Percentiles rank a stretch among this genome's conserved stretches.
phyloP scores from a whole-genome alignment of 1,284 basidiomycete genomes.

The Malassezia yamatoensis region DNA sequence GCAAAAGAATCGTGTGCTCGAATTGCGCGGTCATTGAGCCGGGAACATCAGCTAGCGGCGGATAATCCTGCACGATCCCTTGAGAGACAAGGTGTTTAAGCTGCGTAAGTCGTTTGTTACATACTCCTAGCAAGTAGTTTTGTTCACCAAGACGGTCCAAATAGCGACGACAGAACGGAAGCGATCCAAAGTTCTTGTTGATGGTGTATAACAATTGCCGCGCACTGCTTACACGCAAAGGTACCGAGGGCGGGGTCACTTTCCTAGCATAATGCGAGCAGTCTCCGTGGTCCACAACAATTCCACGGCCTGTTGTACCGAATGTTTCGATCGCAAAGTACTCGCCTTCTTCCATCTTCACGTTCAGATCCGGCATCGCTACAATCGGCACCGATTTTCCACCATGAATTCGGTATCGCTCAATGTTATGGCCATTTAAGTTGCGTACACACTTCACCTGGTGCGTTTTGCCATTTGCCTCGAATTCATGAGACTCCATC shows the following conservation, averaged over 20 bases:
- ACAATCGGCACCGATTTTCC: constrained; percentile 81
- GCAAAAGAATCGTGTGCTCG: constrained; percentile 44
- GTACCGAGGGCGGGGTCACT: constrained; percentile 57
- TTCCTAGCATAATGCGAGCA: constrained; percentile 74
- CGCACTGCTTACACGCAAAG: constrained; percentile 62
- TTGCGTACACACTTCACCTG: constrained; percentile 52
- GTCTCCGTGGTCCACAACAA: constrained; percentile 77
- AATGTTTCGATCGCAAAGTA: constrained; percentile 99
- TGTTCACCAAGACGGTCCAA: constrained; percentile 74
- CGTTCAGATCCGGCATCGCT: constrained; percentile 63
- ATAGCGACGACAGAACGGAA: constrained; percentile 92
- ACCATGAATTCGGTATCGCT: constrained; percentile 44
- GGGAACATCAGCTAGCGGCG: constrained; percentile 68
- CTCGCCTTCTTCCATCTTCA: constrained; percentile 98
- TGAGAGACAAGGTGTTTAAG: constrained; percentile 79
- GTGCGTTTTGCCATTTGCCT: constrained; percentile 69
- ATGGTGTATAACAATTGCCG: constrained; percentile 79
- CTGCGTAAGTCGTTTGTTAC: neutral
- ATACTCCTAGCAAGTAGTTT: constrained; percentile 68
- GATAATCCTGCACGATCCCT: constrained; percentile 83
- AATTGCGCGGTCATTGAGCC: constrained; percentile 46
- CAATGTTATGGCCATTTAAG: constrained; percentile 47
- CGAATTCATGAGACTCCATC: constrained; percentile 98
- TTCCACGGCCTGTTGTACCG: constrained; percentile 86
- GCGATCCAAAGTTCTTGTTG: constrained; percentile 82